A percentile compares a stretch with the other conserved stretches of the same genome.
Conservation (phyloP, 1,284 basidiomycete genomes). For the Trametes hirsuta region DNA sequence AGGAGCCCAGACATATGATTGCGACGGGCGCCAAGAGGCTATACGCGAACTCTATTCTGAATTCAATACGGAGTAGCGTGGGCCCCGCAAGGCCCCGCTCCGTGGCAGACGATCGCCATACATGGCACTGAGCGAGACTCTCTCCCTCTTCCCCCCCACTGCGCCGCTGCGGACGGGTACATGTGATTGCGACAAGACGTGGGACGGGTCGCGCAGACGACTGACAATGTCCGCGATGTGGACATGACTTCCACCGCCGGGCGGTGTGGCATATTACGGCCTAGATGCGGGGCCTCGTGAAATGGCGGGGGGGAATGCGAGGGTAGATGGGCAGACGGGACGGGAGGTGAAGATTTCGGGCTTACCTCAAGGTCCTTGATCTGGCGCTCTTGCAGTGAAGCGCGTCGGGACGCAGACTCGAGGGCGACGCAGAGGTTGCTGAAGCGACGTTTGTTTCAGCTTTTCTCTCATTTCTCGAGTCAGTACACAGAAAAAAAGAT, state of each 20-base stretch:
- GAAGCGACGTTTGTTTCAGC: neutral
- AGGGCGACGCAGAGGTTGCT: conserved; percentile 38
- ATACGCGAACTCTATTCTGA: neutral
- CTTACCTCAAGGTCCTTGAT: conserved; percentile 73
- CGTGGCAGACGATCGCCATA: neutral
- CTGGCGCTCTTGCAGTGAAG: conserved; percentile 58
- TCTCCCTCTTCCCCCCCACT: neutral
- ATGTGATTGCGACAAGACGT: conserved; percentile 19
- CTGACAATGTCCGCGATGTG: conserved; percentile 5
- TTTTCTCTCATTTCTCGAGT: neutral
- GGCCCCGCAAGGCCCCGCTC: neutral
- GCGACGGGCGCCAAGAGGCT: conserved; percentile 2
- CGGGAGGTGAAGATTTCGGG: conserved; percentile 3
- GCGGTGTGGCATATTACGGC: neutral
- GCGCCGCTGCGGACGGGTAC: conserved; percentile 2
- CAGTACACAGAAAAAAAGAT: neutral
- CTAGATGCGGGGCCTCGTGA: neutral
- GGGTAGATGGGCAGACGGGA: neutral
- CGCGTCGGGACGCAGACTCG: conserved; percentile 53
- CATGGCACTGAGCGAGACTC: neutral
- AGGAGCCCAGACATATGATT: conserved; percentile 15
- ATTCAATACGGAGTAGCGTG: conserved; percentile 1
- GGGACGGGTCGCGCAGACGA: conserved; percentile 5
- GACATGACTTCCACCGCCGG: neutral
- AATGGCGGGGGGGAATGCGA: neutral